Evolutionary conservation across 2,329 filamentous ascomycete genomes (phyloP).

Genomic region (Blastomyces emzantsi): DNA sequence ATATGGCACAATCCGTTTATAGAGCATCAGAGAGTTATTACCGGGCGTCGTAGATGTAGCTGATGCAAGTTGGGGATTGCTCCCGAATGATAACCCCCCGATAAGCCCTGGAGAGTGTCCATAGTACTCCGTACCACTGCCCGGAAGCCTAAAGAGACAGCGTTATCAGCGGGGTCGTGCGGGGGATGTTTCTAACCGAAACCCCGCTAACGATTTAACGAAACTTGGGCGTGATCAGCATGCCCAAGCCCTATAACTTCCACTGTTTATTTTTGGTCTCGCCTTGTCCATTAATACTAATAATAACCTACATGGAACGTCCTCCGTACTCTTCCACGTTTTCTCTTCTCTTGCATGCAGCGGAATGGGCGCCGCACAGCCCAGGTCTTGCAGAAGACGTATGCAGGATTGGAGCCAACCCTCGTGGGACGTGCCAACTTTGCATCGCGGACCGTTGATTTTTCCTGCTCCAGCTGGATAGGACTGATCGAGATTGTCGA

Average conservation of each 20-base stretch:
- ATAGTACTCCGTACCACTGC: too few species aligned
- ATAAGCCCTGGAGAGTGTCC: background rate
- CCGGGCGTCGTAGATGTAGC: background rate
- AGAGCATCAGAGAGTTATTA: background rate
- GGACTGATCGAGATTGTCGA: background rate
- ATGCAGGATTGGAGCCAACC: background rate
- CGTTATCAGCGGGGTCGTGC: background rate
- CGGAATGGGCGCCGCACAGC: background rate
- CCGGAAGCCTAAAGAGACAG: background rate
- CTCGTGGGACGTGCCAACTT: background rate
- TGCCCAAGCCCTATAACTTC: background rate
- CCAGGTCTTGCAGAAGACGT: background rate
- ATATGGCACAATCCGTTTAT: background rate
- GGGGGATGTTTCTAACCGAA: background rate
- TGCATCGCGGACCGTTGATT: background rate
- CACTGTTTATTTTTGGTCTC: background rate
- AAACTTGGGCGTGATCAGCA: background rate
- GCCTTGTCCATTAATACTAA: background rate
- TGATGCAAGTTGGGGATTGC: background rate
- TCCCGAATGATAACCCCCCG: too few species aligned
- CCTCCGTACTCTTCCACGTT: constrained; percentile 4
- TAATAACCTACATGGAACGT: too few species aligned
- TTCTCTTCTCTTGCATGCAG: background rate
- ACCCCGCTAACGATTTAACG: background rate
- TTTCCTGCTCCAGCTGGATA: background rate